phyloP scores from a whole-genome alignment of 306 rosid genomes.

The Ammopiptanthus mongolicus region DNA sequence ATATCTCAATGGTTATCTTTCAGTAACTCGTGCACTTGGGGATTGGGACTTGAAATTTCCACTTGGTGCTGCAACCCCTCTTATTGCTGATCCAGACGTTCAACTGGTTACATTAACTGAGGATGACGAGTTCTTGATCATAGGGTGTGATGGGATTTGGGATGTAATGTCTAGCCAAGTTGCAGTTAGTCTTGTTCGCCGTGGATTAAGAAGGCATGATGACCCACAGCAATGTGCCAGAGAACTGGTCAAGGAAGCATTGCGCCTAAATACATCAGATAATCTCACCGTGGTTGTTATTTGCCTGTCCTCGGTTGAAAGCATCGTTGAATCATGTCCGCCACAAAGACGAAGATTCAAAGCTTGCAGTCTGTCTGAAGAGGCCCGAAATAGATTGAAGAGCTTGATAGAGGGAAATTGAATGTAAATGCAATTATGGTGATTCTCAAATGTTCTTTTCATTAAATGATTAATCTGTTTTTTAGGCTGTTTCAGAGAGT shows the following conservation, averaged over 20 bases:
- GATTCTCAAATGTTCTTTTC: constrained; percentile 22
- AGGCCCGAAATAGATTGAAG: constrained; percentile 49
- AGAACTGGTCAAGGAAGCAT: constrained; percentile 76
- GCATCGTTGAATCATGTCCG: constrained; percentile 36
- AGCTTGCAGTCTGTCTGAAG: constrained; percentile 52
- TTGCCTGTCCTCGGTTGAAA: constrained; percentile 54
- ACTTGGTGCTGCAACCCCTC: constrained; percentile 66
- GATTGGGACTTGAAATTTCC: constrained; percentile 80
- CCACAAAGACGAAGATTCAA: constrained; percentile 55
- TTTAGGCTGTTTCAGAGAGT: constrained; percentile 54
- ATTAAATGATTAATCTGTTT: constrained; percentile 32
- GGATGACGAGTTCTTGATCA: constrained; percentile 81
- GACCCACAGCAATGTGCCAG: constrained; percentile 79
- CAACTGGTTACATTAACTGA: constrained; percentile 52
- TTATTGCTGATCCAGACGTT: constrained; percentile 86
- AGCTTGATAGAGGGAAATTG: constrained; percentile 59
- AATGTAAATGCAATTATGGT: constrained; percentile 29
- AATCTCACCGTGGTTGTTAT: constrained; percentile 81
- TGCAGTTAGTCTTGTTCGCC: constrained; percentile 87
- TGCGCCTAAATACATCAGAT: constrained; percentile 62
- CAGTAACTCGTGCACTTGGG: constrained; percentile 88
- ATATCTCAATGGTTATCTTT: constrained; percentile 59
- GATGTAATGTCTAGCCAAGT: constrained; percentile 76
- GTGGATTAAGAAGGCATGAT: constrained; percentile 69
- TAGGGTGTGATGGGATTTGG: constrained; percentile 94